These are phyloP conservation scores for Nicotiana knightiana DNA, from an alignment of 257 asterid species.

Conservation along the genomic window DNA sequence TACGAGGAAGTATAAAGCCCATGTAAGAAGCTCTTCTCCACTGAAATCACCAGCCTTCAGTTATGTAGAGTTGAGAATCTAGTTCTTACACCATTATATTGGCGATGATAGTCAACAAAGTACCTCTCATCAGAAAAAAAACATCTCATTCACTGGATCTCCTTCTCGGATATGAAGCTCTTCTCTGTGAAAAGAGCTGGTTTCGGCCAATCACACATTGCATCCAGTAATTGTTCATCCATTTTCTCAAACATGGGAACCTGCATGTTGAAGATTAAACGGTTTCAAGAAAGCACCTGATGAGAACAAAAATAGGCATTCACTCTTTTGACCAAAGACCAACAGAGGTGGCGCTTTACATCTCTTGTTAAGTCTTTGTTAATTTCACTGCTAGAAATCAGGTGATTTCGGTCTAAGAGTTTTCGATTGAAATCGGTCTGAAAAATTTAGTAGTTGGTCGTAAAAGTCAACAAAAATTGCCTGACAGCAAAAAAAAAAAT, in stretches of 20 bases:
- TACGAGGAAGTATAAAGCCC: constrained; percentile 20
- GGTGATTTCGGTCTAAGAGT: no score
- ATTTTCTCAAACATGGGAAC: constrained; percentile 56
- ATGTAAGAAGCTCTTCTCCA: background rate
- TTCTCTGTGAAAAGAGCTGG: constrained; percentile 52
- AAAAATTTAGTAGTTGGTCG: no score
- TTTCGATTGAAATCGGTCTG: no score
- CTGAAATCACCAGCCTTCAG: constrained; percentile 31
- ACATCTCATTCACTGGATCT: background rate
- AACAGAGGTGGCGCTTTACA: constrained; percentile 60
- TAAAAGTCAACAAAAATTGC: no score
- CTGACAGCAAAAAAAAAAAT: no score
- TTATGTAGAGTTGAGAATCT: constrained; percentile 42
- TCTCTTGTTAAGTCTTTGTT: constrained; percentile 54
- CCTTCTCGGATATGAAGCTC: background rate
- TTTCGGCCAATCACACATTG: constrained; percentile 7
- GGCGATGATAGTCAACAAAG: constrained; percentile 28
- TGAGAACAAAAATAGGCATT: background rate
- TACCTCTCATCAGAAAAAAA: background rate
- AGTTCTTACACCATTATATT: constrained; percentile 38
- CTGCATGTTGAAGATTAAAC: constrained; percentile 14
- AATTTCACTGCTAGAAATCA: no score
- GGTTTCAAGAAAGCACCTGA: background rate
- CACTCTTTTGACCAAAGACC: constrained; percentile 50
- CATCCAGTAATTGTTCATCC: constrained; percentile 47